Conservation (phyloP, 2,329 filamentous ascomycete genomes). For the Fusarium succisae region DNA sequence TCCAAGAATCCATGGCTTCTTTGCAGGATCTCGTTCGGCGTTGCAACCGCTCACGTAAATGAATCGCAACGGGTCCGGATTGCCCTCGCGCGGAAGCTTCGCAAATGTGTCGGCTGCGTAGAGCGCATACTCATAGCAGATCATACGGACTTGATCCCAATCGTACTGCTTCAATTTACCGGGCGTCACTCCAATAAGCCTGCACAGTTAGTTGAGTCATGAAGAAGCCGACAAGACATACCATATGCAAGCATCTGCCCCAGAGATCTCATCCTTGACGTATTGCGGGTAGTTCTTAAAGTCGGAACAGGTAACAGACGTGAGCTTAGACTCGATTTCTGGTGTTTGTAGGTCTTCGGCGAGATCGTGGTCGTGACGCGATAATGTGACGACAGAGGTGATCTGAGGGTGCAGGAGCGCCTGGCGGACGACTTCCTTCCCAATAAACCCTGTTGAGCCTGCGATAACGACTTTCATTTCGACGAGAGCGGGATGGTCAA, state of each 20-base stretch:
- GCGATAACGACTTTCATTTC: slow-evolving; percentile 56
- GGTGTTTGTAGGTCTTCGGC: slow-evolving; percentile 35
- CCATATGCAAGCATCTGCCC: slow-evolving; percentile 57
- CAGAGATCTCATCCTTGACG: slow-evolving; percentile 51
- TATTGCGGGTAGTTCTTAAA: slow-evolving; percentile 53
- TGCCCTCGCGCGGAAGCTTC: slow-evolving; percentile 32
- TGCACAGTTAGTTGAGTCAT: neutral
- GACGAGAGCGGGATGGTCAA: neutral
- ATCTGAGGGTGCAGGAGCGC: slow-evolving; percentile 49
- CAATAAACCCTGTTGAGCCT: slow-evolving; percentile 55
- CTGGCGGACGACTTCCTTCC: slow-evolving; percentile 55
- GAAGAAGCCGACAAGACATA: slow-evolving; percentile 1
- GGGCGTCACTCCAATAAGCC: slow-evolving; percentile 54
- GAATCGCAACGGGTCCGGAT: slow-evolving; percentile 54
- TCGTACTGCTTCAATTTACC: slow-evolving; percentile 42
- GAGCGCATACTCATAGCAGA: slow-evolving; percentile 52
- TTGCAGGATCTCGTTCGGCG: slow-evolving; percentile 55
- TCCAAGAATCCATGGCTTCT: slow-evolving; percentile 50
- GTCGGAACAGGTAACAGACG: slow-evolving; percentile 51
- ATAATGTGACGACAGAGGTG: slow-evolving; percentile 53
- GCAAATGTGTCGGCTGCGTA: slow-evolving; percentile 49
- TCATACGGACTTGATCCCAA: slow-evolving; percentile 49
- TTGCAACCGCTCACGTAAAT: slow-evolving; percentile 59
- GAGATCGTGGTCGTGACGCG: slow-evolving; percentile 48
- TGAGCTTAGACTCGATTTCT: slow-evolving; percentile 50